These are phyloP conservation scores for Nothophytophthora sp. DNA, from an alignment of 352 stramenopile genomes.

Conservation along the genomic window DNA sequence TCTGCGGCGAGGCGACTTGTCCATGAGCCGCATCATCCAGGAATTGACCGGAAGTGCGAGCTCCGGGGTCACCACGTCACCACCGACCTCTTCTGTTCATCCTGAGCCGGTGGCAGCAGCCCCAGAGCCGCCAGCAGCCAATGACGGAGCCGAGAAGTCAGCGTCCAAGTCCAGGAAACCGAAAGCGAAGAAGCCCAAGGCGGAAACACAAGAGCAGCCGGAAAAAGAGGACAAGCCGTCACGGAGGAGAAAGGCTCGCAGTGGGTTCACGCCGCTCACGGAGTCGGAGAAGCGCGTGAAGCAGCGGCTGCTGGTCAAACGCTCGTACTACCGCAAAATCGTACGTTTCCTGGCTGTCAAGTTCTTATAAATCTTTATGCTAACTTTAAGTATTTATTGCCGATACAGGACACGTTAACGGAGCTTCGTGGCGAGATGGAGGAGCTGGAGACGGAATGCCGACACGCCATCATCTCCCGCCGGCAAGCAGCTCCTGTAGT, in stretches of 20 bases:
- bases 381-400: not conserved
- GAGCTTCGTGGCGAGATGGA: slow-evolving; percentile 50
- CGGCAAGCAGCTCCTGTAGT: slow-evolving; percentile 15
- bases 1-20: slow-evolving; percentile 34
- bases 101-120: too few species aligned
- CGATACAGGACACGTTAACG: slow-evolving; percentile 51
- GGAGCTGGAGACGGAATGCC: slow-evolving; percentile 52
- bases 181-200: not conserved
- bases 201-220: not conserved
- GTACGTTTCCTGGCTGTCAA: slow-evolving; percentile 26
- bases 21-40: slow-evolving; percentile 54
- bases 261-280: slow-evolving; percentile 37
- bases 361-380: not conserved
- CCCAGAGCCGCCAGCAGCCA: not conserved
- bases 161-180: slow-evolving; percentile 3
- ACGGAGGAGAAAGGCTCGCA: slow-evolving; percentile 17
- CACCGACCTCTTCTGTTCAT: too few species aligned
- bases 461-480: slow-evolving; percentile 30
- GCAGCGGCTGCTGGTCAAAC: slow-evolving; percentile 68
- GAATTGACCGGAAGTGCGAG: slow-evolving; percentile 22
- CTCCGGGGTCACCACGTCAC: not conserved
- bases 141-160: not conserved
- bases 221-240: slow-evolving; percentile 3
- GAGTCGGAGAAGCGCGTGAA: slow-evolving; percentile 68
- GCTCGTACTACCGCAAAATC: slow-evolving; percentile 79